Evolutionary conservation across 306 rosid species (phyloP), one percentile per base, ranked within the genome.

Genomic region (Mimosa pudica): DNA sequence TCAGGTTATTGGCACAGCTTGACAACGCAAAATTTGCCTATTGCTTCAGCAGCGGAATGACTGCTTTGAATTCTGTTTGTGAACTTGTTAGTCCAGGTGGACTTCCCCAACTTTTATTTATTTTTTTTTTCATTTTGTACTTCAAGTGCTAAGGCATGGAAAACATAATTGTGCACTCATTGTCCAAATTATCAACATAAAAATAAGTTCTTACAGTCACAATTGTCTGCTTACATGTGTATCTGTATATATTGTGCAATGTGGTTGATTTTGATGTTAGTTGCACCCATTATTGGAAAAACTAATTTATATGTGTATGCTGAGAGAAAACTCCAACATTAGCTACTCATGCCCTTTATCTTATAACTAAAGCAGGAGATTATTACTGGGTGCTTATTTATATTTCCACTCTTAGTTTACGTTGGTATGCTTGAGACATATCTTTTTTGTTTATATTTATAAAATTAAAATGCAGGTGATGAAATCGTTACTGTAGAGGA

Each of bases 41-140:
- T 79, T 91, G 98, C 90, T 94, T 92, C 90, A 91, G 95, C 82
- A 94, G 97, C 79, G 97, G 98, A 82, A 94, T 94, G 98, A 91
- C 97, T 80, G 98, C 97, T 85, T 82, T 81, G 98, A 92, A 2
- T 4, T 2, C 41, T 38, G 41, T 38, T 76, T 71, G 85, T 76
- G 93, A 86, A 85, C 97, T 92, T 83, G 89, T 92, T 57, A 85
- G 85, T 75, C 77, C 89, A 35, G 97, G 98, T 94, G 57, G 63
- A 52, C 80, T 82, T 76, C 69, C 82, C 72, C 80, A 60, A 76
- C 60, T 48, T 69, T 80, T 58, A 48, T 72, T 45, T 45, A 13
- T 60, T 70, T 48, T 47, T 7, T 4, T 41, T 55, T 51, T 7
- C 1, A 58, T 70, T 9, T 70, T 70, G 16, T 55, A 35, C 11